A percentile compares a stretch with the other conserved stretches of the same genome.
phyloP scores from a whole-genome alignment of 306 rosid species.

The Vigna radiata region DNA sequence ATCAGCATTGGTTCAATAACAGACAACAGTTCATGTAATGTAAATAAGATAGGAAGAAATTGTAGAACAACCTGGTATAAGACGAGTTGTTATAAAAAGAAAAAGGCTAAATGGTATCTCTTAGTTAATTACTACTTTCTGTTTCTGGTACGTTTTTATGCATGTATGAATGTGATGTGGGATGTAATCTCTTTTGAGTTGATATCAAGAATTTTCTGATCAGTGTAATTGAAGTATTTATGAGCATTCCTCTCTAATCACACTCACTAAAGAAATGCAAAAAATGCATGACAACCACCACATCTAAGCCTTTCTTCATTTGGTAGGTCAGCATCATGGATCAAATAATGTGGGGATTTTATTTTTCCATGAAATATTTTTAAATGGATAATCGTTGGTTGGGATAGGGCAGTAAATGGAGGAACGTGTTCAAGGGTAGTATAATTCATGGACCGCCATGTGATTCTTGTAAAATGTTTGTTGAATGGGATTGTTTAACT shows the following conservation, averaged over 20 bases:
- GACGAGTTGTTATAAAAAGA: neutral
- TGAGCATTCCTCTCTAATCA: conserved; percentile 10
- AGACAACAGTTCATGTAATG: neutral
- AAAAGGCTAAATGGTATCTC: neutral
- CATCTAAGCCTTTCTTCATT: neutral
- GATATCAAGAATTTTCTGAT: neutral
- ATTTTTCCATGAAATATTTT: neutral
- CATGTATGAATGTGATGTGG: neutral
- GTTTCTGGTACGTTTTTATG: conserved; percentile 4
- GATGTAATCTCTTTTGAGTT: conserved; percentile 7
- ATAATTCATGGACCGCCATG: neutral
- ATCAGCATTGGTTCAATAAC: neutral
- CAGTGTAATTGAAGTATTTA: neutral
- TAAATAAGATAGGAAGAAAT: neutral
- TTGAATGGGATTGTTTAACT: neutral
- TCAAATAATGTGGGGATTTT: conserved; percentile 10
- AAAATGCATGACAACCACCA: neutral
- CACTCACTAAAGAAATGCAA: neutral
- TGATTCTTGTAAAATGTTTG: conserved; percentile 7
- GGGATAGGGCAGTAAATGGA: neutral
- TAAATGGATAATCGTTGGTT: neutral
- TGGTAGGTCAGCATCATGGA: neutral
- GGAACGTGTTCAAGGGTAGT: neutral
- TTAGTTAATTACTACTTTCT: neutral
- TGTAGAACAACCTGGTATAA: neutral